phyloP scores from a whole-genome alignment of 2,329 filamentous ascomycete species.

The Fusarium sp. region DNA sequence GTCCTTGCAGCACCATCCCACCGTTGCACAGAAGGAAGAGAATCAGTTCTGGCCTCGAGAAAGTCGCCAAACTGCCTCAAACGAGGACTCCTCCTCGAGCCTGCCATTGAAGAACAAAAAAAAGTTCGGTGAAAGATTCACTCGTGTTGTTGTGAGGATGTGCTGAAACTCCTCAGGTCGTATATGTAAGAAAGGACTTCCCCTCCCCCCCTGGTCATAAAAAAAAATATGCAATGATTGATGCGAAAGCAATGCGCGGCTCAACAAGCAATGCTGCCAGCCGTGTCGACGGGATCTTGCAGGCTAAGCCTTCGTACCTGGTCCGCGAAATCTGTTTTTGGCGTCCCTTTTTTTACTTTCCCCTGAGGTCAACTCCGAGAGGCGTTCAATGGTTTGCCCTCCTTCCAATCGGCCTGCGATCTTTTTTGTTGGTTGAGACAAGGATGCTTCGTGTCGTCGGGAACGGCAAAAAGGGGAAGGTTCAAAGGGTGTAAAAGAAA shows the following conservation, averaged over 20 bases:
- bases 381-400: neutral
- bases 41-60: constrained; percentile 42
- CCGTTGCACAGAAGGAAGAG: constrained; percentile 52
- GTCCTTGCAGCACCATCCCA: constrained; percentile 64
- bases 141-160: neutral
- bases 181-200: constrained; percentile 13
- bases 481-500: constrained; percentile 2
- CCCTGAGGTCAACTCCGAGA: constrained; percentile 3
- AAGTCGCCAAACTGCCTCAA: constrained; percentile 43
- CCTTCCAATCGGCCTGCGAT: constrained; percentile 21
- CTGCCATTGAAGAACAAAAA: constrained; percentile 12
- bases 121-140: neutral
- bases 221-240: constrained; percentile 5
- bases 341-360: constrained; percentile 6
- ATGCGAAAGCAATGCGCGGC: constrained; percentile 10
- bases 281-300: constrained; percentile 35
- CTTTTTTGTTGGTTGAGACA: neutral
- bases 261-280: constrained; percentile 24
- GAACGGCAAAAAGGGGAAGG: neutral
- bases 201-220: neutral
- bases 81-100: constrained; percentile 29
- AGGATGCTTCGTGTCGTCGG: neutral
- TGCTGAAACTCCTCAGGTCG: neutral
- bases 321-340: constrained; percentile 1
- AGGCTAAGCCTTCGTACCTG: constrained; percentile 27